These are phyloP conservation scores for Williopsis jadinii DNA, from an alignment of 1,139 yeast species.

Conservation along the genomic window DNA sequence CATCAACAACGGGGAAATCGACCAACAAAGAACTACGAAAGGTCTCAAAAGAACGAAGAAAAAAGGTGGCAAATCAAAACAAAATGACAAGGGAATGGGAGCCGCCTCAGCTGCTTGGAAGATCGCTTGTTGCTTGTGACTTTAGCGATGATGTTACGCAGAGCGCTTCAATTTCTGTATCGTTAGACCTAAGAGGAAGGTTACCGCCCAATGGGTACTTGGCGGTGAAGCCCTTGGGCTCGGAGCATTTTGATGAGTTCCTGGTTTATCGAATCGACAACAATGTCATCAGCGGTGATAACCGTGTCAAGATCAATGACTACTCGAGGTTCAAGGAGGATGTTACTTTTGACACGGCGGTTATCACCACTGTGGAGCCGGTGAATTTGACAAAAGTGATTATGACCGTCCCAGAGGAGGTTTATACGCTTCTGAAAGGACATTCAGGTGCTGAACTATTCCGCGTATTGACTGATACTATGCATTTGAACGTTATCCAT, in stretches of 20 bases:
- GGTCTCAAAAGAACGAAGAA: too few relatives aligned
- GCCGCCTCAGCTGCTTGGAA: background rate
- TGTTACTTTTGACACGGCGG: conserved; percentile 15
- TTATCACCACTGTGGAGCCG: conserved; percentile 10
- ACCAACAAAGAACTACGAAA: too few relatives aligned
- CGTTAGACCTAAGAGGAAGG: conserved; percentile 4
- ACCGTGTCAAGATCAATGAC: conserved; percentile 11
- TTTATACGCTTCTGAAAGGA: conserved; percentile 12
- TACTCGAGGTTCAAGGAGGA: conserved; percentile 11
- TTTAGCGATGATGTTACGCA: conserved; percentile 8
- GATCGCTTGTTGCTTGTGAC: conserved; percentile 3
- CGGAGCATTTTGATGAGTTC: conserved; percentile 5
- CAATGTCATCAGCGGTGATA: conserved; percentile 4
- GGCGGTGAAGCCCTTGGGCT: conserved; percentile 16
- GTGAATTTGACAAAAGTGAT: conserved; percentile 12
- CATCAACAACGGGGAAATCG: too few relatives aligned
- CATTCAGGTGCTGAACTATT: conserved; percentile 12
- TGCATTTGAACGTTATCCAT: conserved; percentile 14
- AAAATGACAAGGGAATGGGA: conserved; percentile 2
- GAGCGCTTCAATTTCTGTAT: conserved; percentile 3
- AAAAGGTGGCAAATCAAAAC: background rate
- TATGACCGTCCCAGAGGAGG: conserved; percentile 15
- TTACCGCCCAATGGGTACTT: conserved; percentile 4
- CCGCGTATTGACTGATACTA: conserved; percentile 3
- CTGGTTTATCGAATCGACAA: conserved; percentile 12